These are phyloP conservation scores for Coprinopsis strossmayeri DNA, from an alignment of 768 basidiomycete genomes.

Conservation along the genomic window DNA sequence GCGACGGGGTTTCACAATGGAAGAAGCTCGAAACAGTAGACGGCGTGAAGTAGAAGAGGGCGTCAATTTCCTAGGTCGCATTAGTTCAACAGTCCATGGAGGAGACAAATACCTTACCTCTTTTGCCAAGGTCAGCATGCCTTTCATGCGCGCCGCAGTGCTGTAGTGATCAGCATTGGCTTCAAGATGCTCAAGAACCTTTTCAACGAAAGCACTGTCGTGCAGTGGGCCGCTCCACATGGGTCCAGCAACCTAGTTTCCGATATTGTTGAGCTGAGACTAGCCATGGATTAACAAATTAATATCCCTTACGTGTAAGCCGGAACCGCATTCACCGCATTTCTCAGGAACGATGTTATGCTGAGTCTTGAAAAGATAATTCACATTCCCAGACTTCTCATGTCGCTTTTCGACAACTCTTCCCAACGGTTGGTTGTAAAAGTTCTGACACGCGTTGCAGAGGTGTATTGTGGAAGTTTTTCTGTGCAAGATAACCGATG, in stretches of 20 bases:
- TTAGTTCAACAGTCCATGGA: constrained; percentile 1
- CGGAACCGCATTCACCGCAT: constrained; percentile 80
- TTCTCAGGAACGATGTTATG: constrained; percentile 52
- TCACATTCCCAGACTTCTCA: constrained; percentile 48
- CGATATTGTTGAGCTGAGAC: neutral
- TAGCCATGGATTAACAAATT: neutral
- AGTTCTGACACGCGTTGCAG: constrained; percentile 79
- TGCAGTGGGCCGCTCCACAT: constrained; percentile 96
- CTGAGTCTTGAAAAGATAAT: constrained; percentile 65
- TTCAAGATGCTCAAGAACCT: constrained; percentile 70
- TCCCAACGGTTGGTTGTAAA: constrained; percentile 83
- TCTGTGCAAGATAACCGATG: constrained; percentile 36
- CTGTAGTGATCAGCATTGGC: constrained; percentile 59
- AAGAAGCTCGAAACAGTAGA: constrained; percentile 73
- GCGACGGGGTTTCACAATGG: constrained; percentile 71
- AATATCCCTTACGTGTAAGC: constrained; percentile 59
- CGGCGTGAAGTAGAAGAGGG: constrained; percentile 87
- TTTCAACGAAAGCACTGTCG: constrained; percentile 62
- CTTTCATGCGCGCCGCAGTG: constrained; percentile 82
- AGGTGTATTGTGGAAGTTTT: constrained; percentile 83
- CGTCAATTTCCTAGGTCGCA: constrained; percentile 55
- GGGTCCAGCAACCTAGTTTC: constrained; percentile 74
- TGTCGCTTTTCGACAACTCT: constrained; percentile 56
- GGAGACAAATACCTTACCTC: constrained; percentile 46
- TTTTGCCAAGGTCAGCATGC: constrained; percentile 88